phyloP scores from a whole-genome alignment of 352 stramenopile genomes.

The Salisapilia sapeloensis region DNA sequence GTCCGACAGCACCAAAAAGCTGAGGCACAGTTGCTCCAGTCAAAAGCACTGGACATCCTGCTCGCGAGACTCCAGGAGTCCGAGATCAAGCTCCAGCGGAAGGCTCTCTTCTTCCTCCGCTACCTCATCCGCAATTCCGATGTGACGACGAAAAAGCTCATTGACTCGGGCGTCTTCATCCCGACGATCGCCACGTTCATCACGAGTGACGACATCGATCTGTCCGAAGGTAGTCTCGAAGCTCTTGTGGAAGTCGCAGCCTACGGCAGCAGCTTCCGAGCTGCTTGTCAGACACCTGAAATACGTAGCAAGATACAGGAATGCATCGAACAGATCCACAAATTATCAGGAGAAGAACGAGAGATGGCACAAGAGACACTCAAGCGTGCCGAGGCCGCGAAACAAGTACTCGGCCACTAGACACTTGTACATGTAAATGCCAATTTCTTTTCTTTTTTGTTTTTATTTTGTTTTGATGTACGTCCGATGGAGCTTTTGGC shows the following conservation, averaged over 20 bases:
- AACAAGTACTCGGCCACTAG: slow-evolving; percentile 8
- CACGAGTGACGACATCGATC: slow-evolving; percentile 50
- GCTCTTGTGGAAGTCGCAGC: slow-evolving; percentile 51
- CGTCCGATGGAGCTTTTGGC: slow-evolving; percentile 74
- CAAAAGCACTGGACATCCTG: slow-evolving; percentile 38
- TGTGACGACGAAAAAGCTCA: slow-evolving; percentile 25
- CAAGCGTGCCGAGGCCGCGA: slow-evolving; percentile 27
- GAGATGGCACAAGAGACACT: slow-evolving; percentile 51
- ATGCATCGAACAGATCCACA: slow-evolving; percentile 41
- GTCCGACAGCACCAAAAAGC: slow-evolving; percentile 50
- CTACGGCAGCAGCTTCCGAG: slow-evolving; percentile 35
- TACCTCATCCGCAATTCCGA: slow-evolving; percentile 54
- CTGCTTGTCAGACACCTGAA: slow-evolving; percentile 30
- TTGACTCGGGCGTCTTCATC: slow-evolving; percentile 26
- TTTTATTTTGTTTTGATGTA: slow-evolving; percentile 34
- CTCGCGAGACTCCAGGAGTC: slow-evolving; percentile 23
- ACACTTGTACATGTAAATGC: neutral
- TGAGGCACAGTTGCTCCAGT: slow-evolving; percentile 43
- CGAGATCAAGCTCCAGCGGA: slow-evolving; percentile 49
- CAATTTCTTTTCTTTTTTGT: neutral
- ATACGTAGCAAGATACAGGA: slow-evolving; percentile 26
- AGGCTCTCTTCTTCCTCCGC: slow-evolving; percentile 69
- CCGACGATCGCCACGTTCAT: slow-evolving; percentile 25
- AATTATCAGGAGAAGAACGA: slow-evolving; percentile 43
- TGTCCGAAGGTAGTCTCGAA: slow-evolving; percentile 60